These are phyloP conservation scores for Pezicula radicicola DNA, from an alignment of 2,329 filamentous ascomycete genomes.

Conservation along the genomic window DNA sequence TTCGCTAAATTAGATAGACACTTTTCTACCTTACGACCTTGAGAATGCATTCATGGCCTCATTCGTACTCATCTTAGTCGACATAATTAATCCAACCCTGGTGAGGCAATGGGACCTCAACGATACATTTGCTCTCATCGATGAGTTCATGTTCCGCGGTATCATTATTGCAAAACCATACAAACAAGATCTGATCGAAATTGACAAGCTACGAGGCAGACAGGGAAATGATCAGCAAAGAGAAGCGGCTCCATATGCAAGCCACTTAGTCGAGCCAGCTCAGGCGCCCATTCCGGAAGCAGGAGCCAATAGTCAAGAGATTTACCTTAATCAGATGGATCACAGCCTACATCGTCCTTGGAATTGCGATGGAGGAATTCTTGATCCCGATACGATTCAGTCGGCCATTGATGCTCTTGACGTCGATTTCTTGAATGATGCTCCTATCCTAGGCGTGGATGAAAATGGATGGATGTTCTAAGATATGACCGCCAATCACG, in stretches of 20 bases:
- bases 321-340: neutral
- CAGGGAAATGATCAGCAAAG: neutral
- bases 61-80: neutral
- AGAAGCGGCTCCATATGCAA: neutral
- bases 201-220: neutral
- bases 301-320: neutral
- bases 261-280: neutral
- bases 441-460: neutral
- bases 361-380: neutral
- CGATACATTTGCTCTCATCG: neutral
- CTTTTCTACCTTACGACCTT: neutral
- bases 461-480: neutral
- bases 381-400: neutral
- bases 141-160: neutral
- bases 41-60: neutral
- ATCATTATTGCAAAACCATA: neutral
- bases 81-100: neutral
- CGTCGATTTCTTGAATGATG: neutral
- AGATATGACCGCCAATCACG: too few relatives aligned
- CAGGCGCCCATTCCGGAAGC: neutral
- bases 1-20: neutral
- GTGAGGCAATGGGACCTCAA: neutral
- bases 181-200: neutral
- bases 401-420: neutral
- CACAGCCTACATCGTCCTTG: neutral